phyloP scores from a whole-genome alignment of 495 filamentous ascomycete species.

The Parathielavia hyrcaniae region DNA sequence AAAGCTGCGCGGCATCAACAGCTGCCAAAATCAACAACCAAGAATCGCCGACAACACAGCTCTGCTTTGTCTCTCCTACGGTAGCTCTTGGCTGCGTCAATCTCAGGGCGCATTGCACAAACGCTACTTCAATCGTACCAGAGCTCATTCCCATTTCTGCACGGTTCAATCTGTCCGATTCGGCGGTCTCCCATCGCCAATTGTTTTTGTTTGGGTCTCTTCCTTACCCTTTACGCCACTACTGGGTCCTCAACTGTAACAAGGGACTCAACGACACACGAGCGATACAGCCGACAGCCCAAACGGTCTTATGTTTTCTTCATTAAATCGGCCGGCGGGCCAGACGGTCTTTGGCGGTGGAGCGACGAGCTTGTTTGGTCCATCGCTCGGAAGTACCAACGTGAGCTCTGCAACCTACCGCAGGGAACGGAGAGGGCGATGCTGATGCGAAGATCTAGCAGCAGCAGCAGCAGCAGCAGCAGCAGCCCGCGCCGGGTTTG shows the following conservation, averaged over 20 bases:
- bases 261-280: slow-evolving; percentile 4
- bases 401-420: slow-evolving; percentile 17
- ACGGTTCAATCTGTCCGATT: background rate
- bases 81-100: background rate
- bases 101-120: background rate
- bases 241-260: background rate
- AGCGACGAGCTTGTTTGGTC: slow-evolving; percentile 25
- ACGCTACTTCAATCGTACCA: background rate
- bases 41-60: background rate
- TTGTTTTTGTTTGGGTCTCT: slow-evolving; percentile 7
- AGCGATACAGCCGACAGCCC: background rate
- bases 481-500: slow-evolving; percentile 25
- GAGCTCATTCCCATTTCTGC: background rate
- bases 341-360: slow-evolving; percentile 25
- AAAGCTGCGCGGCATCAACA: slow-evolving; percentile 5
- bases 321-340: slow-evolving; percentile 21
- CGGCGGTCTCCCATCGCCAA: background rate
- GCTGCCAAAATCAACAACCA: background rate
- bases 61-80: background rate
- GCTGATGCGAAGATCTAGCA: slow-evolving; percentile 22
- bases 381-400: slow-evolving; percentile 14
- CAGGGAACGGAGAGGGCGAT: background rate
- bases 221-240: background rate
- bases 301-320: slow-evolving; percentile 18
- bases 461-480: slow-evolving; percentile 29